phyloP scores from a whole-genome alignment of 257 asterid genomes.

The Jasminum sambac region DNA sequence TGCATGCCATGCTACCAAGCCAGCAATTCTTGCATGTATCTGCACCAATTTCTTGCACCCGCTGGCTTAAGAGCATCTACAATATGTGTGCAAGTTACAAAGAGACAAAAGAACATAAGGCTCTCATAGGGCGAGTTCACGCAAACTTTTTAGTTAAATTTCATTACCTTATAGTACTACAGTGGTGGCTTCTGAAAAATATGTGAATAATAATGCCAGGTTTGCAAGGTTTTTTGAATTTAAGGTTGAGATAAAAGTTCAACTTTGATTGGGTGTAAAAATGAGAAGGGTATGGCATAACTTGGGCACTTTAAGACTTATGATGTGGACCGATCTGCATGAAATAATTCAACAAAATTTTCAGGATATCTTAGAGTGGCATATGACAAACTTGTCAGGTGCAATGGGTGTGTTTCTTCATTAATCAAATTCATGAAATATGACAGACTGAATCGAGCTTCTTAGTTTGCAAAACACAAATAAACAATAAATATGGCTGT shows the following conservation, averaged over 20 bases:
- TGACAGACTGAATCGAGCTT: constrained; percentile 3
- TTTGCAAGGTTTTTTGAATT: no score
- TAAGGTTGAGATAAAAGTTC: no score
- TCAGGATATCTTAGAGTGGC: background rate
- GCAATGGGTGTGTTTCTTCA: background rate
- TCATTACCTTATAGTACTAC: no score
- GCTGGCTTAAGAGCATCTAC: constrained; percentile 91
- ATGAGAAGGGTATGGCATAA: no score
- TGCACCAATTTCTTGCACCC: constrained; percentile 85
- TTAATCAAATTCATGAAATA: constrained; percentile 14
- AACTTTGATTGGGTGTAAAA: no score
- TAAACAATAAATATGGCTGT: constrained; percentile 15
- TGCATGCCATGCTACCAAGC: constrained; percentile 64
- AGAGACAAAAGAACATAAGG: constrained; percentile 20
- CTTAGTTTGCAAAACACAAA: constrained; percentile 14
- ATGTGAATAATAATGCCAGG: no score
- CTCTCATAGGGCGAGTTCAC: background rate
- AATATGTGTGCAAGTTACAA: constrained; percentile 24
- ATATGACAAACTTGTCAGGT: constrained; percentile 5
- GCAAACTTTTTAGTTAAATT: no score
- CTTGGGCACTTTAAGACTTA: constrained; percentile 3
- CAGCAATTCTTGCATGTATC: constrained; percentile 90
- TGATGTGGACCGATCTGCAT: background rate
- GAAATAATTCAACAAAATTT: constrained; percentile 15
- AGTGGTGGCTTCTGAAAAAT: no score